phyloP scores from a whole-genome alignment of 352 stramenopile species.

The Thraustotheca clavata region DNA sequence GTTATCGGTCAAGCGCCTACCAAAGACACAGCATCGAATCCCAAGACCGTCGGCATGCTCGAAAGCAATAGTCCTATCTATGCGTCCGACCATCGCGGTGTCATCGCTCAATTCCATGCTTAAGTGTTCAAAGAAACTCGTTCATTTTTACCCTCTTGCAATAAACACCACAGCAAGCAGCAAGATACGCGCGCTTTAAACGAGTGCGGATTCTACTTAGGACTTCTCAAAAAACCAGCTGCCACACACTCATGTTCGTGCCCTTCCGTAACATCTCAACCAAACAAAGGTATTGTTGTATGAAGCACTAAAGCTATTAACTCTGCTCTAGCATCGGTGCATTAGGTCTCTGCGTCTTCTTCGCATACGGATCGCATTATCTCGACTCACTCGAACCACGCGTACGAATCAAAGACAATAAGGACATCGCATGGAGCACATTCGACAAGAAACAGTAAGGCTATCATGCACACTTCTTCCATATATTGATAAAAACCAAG shows the following conservation, averaged over 20 bases:
- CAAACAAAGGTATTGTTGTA: slow-evolving; percentile 5
- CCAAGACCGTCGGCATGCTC: slow-evolving; percentile 67
- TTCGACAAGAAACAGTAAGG: slow-evolving; percentile 10
- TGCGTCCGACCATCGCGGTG: slow-evolving; percentile 74
- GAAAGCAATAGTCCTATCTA: slow-evolving; percentile 68
- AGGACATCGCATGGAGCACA: slow-evolving; percentile 14
- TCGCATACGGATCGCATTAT: slow-evolving; percentile 14
- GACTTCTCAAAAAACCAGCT: no score
- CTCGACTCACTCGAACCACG: slow-evolving; percentile 10
- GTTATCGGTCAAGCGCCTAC: slow-evolving; percentile 71
- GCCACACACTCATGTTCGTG: slow-evolving; percentile 21
- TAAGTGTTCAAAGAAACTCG: slow-evolving; percentile 31
- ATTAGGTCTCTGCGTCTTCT: slow-evolving; percentile 12
- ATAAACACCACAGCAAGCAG: no score
- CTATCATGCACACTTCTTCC: neutral
- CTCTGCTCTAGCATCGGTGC: slow-evolving; percentile 14
- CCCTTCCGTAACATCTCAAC: slow-evolving; percentile 19
- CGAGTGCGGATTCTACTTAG: no score
- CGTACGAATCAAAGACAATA: neutral
- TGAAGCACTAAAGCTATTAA: neutral
- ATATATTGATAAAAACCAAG: neutral
- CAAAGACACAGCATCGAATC: slow-evolving; percentile 44
- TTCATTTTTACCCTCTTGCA: neutral
- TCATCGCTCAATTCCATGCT: slow-evolving; percentile 36
- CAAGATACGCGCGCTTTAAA: no score